Base-by-base conservation (phyloP, 495 filamentous ascomycete genomes). In the Staphylotrichum longicolle region DNA sequence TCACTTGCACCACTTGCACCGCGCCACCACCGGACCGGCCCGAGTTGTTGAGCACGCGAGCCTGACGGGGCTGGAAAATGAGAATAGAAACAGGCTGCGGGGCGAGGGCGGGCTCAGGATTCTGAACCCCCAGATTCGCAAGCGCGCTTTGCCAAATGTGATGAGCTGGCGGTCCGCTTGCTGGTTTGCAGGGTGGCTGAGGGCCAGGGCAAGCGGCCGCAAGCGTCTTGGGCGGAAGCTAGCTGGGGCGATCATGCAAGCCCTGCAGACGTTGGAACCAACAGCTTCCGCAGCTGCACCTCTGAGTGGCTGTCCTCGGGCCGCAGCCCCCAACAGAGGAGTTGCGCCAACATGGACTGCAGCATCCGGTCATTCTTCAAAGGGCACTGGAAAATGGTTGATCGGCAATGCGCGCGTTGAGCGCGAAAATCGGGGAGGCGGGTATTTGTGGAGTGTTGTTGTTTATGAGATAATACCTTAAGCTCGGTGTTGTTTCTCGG, bases 231-330 rank as follows among this genome's bases (percentile, higher is more conserved):
- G 33, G 12, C 14, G 6, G 1, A 32, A 5, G n/a, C 20, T 8
- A 30, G 39, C 52, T 32, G 39, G 37, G 37, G 52, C 39, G 37
- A 39, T 50, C 56, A 50, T 49, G 45, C 10, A 58, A 40, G 15
- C 20, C 33, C 2, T 58, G 56, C 45, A 42, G 45, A 9, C 44
- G 30, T 42, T 58, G 47, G 56, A 51, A 51, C 45, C 46, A 58
- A 58, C 56, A 41, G 54, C 27, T 11, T 20, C 27, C 1, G 15
- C 47, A 48, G n/a, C 50, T 61, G 42, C 59, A 34, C 37, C 40
- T n/a, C 32, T 56, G 40, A 45, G 54, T 46, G 42, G 40, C 5
- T 14, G 3, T 1, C 10, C 10, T 14, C 0, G 2, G 4, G 27
- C 10, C 33, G 51, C 15, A 8, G 35, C 35, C 51, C 40, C 2